Conservation (phyloP, 2,329 filamentous ascomycete species). For the Cyphellophora attinorum region DNA sequence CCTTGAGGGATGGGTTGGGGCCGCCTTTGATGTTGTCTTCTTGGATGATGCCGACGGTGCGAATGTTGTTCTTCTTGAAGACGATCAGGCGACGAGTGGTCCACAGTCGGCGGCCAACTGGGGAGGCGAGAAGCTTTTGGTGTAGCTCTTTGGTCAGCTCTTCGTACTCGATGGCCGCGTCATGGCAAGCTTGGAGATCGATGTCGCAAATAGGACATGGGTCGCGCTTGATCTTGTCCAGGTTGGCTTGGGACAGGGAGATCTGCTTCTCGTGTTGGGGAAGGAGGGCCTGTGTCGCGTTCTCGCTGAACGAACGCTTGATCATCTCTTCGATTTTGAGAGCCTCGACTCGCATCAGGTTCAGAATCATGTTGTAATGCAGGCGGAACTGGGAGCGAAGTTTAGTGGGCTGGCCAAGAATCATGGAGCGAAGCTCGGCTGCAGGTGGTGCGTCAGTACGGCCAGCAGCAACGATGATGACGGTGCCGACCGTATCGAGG, state of each 20-base stretch:
- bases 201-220: constrained; percentile 71
- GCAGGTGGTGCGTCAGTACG: constrained; percentile 83
- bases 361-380: constrained; percentile 99
- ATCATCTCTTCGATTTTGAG: constrained; percentile 99
- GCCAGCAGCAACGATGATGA: constrained; percentile 78
- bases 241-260: constrained; percentile 79
- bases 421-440: constrained; percentile 78
- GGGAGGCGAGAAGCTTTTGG: constrained; percentile 64
- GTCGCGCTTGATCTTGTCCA: constrained; percentile 83
- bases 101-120: constrained; percentile 73
- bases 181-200: constrained; percentile 71
- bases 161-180: constrained; percentile 70
- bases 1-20: constrained; percentile 59
- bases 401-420: constrained; percentile 89
- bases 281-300: constrained; percentile 86
- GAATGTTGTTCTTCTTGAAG: constrained; percentile 71
- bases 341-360: constrained; percentile 86
- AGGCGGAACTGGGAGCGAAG: constrained; percentile 90
- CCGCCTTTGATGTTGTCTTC: constrained; percentile 60
- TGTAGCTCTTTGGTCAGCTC: constrained; percentile 74
- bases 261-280: constrained; percentile 95
- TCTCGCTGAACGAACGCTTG: constrained; percentile 97
- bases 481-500: constrained; percentile 82
- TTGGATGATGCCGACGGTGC: constrained; percentile 71
- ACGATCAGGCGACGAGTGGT: constrained; percentile 66